Evolutionary conservation across 768 basidiomycete genomes (phyloP).

Genomic region (Mycena belliarum): DNA sequence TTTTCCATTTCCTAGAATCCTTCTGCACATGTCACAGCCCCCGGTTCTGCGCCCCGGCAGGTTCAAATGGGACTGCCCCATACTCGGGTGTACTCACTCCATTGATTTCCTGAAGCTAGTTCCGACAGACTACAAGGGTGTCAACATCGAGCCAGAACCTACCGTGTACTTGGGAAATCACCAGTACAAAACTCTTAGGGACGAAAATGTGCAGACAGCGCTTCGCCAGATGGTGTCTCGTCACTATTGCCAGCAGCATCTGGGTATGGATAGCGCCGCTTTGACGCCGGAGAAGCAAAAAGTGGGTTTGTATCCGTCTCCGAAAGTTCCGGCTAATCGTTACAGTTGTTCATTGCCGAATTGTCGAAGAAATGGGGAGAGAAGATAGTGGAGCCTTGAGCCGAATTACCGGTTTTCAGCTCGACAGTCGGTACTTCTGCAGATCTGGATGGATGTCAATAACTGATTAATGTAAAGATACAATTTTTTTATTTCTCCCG

Average conservation of each 20-base stretch:
- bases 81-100: slow-evolving; percentile 39
- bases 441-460: too few relatives aligned
- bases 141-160: too few relatives aligned
- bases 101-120: slow-evolving; percentile 50
- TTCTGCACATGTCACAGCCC: slow-evolving; percentile 24
- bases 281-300: not conserved
- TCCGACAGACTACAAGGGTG: slow-evolving; percentile 29
- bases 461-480: too few relatives aligned
- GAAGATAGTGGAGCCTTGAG: too few relatives aligned
- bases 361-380: not conserved
- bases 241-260: slow-evolving; percentile 31
- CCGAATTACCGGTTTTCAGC: too few relatives aligned
- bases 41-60: slow-evolving; percentile 44
- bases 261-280: not conserved
- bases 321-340: not conserved
- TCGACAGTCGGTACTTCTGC: too few relatives aligned
- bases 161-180: slow-evolving; percentile 28
- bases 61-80: slow-evolving; percentile 56
- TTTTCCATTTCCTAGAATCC: slow-evolving; percentile 18
- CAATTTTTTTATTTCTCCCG: not conserved
- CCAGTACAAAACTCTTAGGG: slow-evolving; percentile 37
- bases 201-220: slow-evolving; percentile 28
- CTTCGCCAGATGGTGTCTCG: slow-evolving; percentile 28
- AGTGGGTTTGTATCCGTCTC: not conserved
- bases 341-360: not conserved